Evolutionary conservation across 768 basidiomycete species (phyloP).

Genomic region (Leccinum variicolor): DNA sequence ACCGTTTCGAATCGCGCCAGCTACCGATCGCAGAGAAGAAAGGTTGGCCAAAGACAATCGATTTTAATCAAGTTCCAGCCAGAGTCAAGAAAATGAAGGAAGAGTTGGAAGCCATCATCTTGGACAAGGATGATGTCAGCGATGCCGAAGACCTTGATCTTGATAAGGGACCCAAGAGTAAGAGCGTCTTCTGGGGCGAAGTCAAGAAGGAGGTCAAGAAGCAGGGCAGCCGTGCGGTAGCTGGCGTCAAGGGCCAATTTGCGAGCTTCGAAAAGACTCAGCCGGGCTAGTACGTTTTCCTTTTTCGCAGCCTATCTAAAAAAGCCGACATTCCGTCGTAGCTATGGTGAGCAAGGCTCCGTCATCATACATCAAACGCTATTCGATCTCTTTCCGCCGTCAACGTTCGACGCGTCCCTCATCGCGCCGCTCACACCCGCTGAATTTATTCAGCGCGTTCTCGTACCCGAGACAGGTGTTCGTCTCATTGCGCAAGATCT

Average conservation of each 20-base stretch:
- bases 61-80: constrained; percentile 53
- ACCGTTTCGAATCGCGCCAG: constrained; percentile 71
- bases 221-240: constrained; percentile 63
- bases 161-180: constrained; percentile 31
- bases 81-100: constrained; percentile 53
- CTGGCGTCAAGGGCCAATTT: constrained; percentile 72
- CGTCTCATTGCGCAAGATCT: constrained; percentile 82
- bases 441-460: constrained; percentile 77
- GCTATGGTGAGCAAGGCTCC: constrained; percentile 85
- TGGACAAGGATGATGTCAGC: constrained; percentile 35
- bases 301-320: background rate
- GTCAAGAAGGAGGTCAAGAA: constrained; percentile 57
- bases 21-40: constrained; percentile 66
- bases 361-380: constrained; percentile 78
- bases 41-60: constrained; percentile 76
- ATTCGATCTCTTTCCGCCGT: constrained; percentile 68
- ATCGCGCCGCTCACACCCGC: constrained; percentile 65
- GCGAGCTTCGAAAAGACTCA: constrained; percentile 77
- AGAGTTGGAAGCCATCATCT: constrained; percentile 48
- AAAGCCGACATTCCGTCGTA: constrained; percentile 26
- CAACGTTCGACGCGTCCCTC: constrained; percentile 48
- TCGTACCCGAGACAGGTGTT: constrained; percentile 87
- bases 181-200: constrained; percentile 68
- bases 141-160: constrained; percentile 16
- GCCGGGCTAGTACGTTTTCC: constrained; percentile 78